A percentile compares a stretch with the other conserved stretches of the same genome.
phyloP scores from a whole-genome alignment of 345 rosid species.

The Arabidopsis thaliana region TAIR10.1 NC_003070.9:3259001-3259500 shows the following conservation, averaged over 20 bases:
- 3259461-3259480: conserved; percentile 12
- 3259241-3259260: background rate
- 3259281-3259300: conserved; percentile 1
- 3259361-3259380: background rate
- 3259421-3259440: background rate
- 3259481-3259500: conserved; percentile 60
- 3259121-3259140: conserved; percentile 26
- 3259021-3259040: conserved; percentile 71
- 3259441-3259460: background rate
- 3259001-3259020: conserved; percentile 73
- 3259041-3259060: conserved; percentile 73
- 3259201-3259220: conserved; percentile 9
- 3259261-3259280: conserved; percentile 5
- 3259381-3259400: background rate
- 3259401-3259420: background rate
- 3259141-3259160: background rate
- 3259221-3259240: conserved; percentile 8
- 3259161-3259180: too few species aligned
- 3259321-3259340: conserved; percentile 12
- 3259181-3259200: conserved; percentile 7
- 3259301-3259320: conserved; percentile 1
- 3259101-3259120: conserved; percentile 55
- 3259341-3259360: conserved; percentile 11
- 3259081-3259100: conserved; percentile 50
- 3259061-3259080: conserved; percentile 57